Conservation (phyloP, 352 stramenopile species). For the Phytophthora europaea region DNA sequence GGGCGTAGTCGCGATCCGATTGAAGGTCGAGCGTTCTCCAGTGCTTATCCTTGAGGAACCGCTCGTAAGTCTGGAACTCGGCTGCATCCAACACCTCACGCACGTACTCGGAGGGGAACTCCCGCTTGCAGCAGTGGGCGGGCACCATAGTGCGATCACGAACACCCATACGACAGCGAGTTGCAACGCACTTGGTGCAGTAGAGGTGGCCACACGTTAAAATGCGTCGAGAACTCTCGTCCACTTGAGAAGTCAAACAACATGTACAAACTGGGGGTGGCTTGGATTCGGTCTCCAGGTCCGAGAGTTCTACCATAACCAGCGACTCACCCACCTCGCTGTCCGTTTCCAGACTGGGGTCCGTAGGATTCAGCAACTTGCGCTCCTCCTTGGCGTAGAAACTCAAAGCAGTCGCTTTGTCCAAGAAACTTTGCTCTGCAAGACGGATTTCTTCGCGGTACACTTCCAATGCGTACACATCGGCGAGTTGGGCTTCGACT, state of each 20-base stretch:
- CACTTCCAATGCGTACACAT: conserved; percentile 48
- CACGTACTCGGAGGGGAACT: conserved; percentile 77
- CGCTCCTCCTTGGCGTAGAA: conserved; percentile 52
- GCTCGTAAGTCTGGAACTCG: conserved; percentile 56
- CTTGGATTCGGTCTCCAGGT: conserved; percentile 42
- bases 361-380: conserved; percentile 35
- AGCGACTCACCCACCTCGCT: conserved; percentile 30
- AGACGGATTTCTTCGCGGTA: conserved; percentile 51
- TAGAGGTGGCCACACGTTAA: conserved; percentile 75
- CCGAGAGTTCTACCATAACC: conserved; percentile 16
- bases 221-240: conserved; percentile 31
- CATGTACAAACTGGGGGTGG: conserved; percentile 51
- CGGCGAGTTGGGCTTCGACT: conserved; percentile 28
- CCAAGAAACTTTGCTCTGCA: conserved; percentile 44
- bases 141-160: conserved; percentile 66
- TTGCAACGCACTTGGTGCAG: conserved; percentile 61
- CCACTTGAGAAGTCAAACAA: conserved; percentile 37
- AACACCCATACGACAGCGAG: conserved; percentile 64
- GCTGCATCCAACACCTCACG: conserved; percentile 39
- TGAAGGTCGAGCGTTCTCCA: conserved; percentile 57
- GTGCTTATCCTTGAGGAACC: conserved; percentile 63
- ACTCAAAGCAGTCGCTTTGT: conserved; percentile 58
- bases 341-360: conserved; percentile 14
- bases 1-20: conserved; percentile 73
- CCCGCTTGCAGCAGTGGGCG: conserved; percentile 77